Conservation (phyloP, 2,329 filamentous ascomycete genomes). For the Colletotrichum sp. region DNA sequence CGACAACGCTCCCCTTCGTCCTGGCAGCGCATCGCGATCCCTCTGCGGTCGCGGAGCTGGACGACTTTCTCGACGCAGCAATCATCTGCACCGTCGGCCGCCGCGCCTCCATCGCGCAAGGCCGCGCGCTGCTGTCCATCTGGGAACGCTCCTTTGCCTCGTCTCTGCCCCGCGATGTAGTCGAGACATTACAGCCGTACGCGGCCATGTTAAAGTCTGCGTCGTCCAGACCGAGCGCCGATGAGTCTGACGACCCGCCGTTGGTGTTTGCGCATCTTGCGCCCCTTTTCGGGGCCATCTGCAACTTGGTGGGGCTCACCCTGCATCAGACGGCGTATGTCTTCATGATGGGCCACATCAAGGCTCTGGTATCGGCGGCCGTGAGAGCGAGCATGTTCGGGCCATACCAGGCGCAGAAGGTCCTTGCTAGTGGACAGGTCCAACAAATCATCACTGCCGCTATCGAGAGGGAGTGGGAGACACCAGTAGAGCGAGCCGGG, state of each 20-base stretch:
- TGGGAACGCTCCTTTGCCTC: constrained; percentile 75
- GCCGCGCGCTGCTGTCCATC: constrained; percentile 73
- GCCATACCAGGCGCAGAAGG: constrained; percentile 78
- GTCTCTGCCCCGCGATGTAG: constrained; percentile 31
- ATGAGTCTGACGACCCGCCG: constrained; percentile 8
- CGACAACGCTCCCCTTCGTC: constrained; percentile 76
- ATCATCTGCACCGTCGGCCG: constrained; percentile 81
- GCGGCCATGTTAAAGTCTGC: constrained; percentile 36
- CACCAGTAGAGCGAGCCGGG: constrained; percentile 68
- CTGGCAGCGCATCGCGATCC: constrained; percentile 69
- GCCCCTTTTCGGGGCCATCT: constrained; percentile 73
- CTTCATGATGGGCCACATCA: constrained; percentile 78
- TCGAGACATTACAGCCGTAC: constrained; percentile 38
- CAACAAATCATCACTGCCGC: constrained; percentile 62
- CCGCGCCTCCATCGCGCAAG: constrained; percentile 77
- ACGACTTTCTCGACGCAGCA: constrained; percentile 78
- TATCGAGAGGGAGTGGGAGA: constrained; percentile 65
- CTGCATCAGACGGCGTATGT: constrained; percentile 72
- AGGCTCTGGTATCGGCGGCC: constrained; percentile 77
- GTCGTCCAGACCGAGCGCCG: constrained; percentile 19
- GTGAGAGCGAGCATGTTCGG: constrained; percentile 80
- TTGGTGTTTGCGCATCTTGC: constrained; percentile 59
- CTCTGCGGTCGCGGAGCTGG: constrained; percentile 57
- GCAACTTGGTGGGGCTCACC: constrained; percentile 63
- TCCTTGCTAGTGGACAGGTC: constrained; percentile 68